Percentiles rank a stretch among this genome's conserved stretches.
These are phyloP conservation scores for Glonium stellatum DNA, from an alignment of 495 filamentous ascomycete genomes.

Conservation along the genomic window DNA sequence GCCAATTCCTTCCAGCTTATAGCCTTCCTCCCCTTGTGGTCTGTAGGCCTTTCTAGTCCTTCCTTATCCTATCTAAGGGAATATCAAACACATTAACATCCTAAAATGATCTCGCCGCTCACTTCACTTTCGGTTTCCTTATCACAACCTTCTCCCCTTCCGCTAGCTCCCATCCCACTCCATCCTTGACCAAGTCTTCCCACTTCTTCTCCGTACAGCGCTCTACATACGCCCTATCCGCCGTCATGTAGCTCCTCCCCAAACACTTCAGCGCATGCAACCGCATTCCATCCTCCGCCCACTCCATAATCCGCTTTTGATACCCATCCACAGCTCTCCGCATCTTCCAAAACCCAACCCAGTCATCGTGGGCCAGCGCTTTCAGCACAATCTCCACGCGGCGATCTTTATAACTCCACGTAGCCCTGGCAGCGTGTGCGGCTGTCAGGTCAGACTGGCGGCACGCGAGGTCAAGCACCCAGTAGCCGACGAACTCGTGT, in stretches of 20 bases:
- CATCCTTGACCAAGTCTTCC: slow-evolving; percentile 59
- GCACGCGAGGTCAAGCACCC: slow-evolving; percentile 83
- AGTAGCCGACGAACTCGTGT: slow-evolving; percentile 70
- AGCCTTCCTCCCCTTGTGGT: too few relatives aligned
- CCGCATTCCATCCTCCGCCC: slow-evolving; percentile 62
- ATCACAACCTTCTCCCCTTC: slow-evolving; percentile 59
- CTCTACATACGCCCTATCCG: slow-evolving; percentile 60
- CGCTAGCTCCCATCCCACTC: slow-evolving; percentile 74
- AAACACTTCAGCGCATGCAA: slow-evolving; percentile 74
- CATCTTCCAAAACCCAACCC: slow-evolving; percentile 66
- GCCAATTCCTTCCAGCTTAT: too few relatives aligned
- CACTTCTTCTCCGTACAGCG: slow-evolving; percentile 54
- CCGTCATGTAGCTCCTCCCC: slow-evolving; percentile 69
- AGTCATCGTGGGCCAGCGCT: slow-evolving; percentile 74
- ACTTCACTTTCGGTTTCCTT: slow-evolving; percentile 49
- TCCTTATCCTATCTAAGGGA: too few relatives aligned
- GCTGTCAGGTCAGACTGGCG: slow-evolving; percentile 65
- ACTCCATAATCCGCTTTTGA: slow-evolving; percentile 69
- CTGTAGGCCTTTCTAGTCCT: too few relatives aligned
- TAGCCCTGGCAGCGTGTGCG: slow-evolving; percentile 57
- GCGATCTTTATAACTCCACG: slow-evolving; percentile 51
- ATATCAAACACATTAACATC: too few relatives aligned
- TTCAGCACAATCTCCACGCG: slow-evolving; percentile 60
- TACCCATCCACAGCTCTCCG: slow-evolving; percentile 68
- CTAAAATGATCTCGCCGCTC: too few relatives aligned